Evolutionary conservation across 2,329 filamentous ascomycete species (phyloP), one percentile per base, ranked within the genome.

Genomic region (Trichothecium roseum): DNA sequence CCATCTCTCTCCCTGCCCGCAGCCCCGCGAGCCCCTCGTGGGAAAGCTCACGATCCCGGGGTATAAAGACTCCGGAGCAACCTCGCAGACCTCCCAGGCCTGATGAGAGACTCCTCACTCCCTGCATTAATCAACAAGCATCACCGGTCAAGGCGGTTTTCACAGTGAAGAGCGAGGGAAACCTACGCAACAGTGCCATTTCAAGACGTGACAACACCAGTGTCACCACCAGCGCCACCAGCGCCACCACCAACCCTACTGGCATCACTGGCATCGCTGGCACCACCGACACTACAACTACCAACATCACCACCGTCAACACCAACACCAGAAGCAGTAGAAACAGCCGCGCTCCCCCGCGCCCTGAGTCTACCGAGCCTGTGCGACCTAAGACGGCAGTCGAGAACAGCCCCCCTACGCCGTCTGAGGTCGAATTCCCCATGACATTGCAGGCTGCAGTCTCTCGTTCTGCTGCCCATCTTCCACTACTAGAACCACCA

Each of bases 1-100:
- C 51, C n/a, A 40, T 49, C 6, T 40, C 45, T 2, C 51, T 60
- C 7, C 59, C 60, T 12, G 55, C 59, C 28, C 51, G 54, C 24
- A 52, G 46, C 28, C 37, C 38, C 24, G 41, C 44, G 18, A 39
- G 31, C 33, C 50, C 51, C 8, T 54, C 52, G 33, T 54, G 52
- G 52, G 36, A 37, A 26, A 37, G 27, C 35, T 42, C 44, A 28
- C 34, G 40, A n/a, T 18, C 36, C n/a, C 30, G 42, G 41, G 10
- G 10, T 24, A 24, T 10, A 6, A 24, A 24, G 20, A 24, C 20
- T 24, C 20, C 20, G 6, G 13, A 50, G 31, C 35, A 40, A 34
- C 53, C 55, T 6, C 49, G 42, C 12, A 48, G 52, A 7, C 54
- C 55, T 13, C 45, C 48, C 27, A 50, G 51, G 12, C 51, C 55